phyloP scores from a whole-genome alignment of 257 asterid genomes.

The Solanum appendiculatum region DNA sequence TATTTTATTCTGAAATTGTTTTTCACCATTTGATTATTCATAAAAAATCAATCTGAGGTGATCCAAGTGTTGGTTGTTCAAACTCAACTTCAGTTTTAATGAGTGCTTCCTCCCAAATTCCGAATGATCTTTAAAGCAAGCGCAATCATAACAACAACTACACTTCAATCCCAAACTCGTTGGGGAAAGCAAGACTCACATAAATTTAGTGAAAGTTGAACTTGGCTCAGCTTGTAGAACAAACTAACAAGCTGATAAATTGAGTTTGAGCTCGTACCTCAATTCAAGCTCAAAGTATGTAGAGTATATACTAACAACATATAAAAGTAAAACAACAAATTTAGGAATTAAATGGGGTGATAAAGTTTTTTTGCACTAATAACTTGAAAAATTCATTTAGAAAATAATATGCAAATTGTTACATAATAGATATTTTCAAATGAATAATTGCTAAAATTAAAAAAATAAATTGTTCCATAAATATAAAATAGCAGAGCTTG shows the following conservation, averaged over 20 bases:
- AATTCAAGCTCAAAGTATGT: not conserved
- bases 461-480: not conserved
- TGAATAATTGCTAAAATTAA: not conserved
- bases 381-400: not conserved
- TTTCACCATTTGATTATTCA: not conserved
- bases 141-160: not conserved
- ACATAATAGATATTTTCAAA: not conserved
- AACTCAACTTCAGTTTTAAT: not conserved
- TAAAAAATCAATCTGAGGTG: not conserved
- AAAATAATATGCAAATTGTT: not conserved
- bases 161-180: not conserved
- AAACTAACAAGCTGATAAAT: not conserved
- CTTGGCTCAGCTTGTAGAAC: not conserved
- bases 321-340: not conserved
- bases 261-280: not conserved
- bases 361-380: not conserved
- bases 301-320: not conserved
- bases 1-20: not conserved
- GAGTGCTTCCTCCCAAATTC: not conserved
- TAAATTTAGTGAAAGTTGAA: not conserved
- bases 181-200: not conserved
- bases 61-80: not conserved
- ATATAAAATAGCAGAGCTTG: not conserved
- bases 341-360: not conserved
- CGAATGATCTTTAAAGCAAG: not conserved